A percentile compares a stretch with the other conserved stretches of the same genome.
phyloP scores from a whole-genome alignment of 352 stramenopile genomes.

The Phytophthora ramorum region DNA sequence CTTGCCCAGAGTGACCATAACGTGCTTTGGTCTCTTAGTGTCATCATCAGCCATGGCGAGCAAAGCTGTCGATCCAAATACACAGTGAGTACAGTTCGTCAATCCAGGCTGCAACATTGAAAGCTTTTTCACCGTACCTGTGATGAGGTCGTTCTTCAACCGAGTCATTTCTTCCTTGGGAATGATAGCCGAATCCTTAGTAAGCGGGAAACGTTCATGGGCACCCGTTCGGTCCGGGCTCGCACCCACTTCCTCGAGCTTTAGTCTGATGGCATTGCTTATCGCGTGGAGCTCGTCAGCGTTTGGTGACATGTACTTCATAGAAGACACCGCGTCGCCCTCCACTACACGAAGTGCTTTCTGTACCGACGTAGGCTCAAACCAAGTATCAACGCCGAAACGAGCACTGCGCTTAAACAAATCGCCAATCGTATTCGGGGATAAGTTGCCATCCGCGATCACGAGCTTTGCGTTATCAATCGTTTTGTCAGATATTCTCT shows the following conservation, averaged over 20 bases:
- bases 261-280: constrained; percentile 57
- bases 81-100: neutral
- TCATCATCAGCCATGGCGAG: constrained; percentile 68
- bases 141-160: constrained; percentile 77
- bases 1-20: constrained; percentile 84
- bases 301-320: constrained; percentile 85
- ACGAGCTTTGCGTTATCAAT: constrained; percentile 65
- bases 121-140: constrained; percentile 32
- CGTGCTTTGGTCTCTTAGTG: constrained; percentile 56
- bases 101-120: neutral
- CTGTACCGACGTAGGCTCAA: constrained; percentile 87
- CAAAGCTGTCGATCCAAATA: constrained; percentile 43
- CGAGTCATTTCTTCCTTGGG: constrained; percentile 52
- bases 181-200: constrained; percentile 52
- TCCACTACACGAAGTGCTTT: constrained; percentile 78
- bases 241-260: constrained; percentile 28
- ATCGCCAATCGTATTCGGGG: constrained; percentile 45
- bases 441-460: constrained; percentile 83
- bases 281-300: constrained; percentile 78
- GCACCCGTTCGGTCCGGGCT: constrained; percentile 16
- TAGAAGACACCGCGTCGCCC: constrained; percentile 44
- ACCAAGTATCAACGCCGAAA: constrained; percentile 66
- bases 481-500: constrained; percentile 45
- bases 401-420: constrained; percentile 55
- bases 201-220: constrained; percentile 63